Evolutionary conservation across 2,329 filamentous ascomycete species (phyloP), one percentile per base, ranked within the genome.

Genomic region (Lasiodiplodia sp.): DNA sequence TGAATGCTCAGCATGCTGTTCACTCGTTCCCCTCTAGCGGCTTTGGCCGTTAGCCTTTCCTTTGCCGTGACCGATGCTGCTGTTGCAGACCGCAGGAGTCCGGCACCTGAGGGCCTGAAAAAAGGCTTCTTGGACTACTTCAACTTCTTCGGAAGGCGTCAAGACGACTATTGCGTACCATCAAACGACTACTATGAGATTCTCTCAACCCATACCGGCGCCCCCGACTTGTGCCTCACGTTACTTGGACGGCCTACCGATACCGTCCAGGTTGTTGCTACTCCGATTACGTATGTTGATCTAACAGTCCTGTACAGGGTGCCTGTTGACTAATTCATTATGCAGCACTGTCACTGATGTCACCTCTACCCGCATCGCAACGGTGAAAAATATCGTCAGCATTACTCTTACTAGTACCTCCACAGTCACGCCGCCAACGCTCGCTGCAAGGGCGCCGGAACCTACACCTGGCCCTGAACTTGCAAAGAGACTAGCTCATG

Each of bases 1-100:
- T 70, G 75, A 73, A 73, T 76, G 73, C 75, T 78, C 75, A 71
- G 74, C 73, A 78, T 79, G 77, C 73, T 72, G 70, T 70, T 78
- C 72, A 70, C 69, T 75, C 75, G 66, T 73, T 77, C 74, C n/a
- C 69, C 75, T 8, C 53, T 66, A 28, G 67, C 73, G 75, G 76
- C 76, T 70, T 74, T 73, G 71, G 74, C 74, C 73, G 62, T 73
- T 34, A 23, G 77, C 47, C 73, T 79, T 70, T 78, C 74, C 2
- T 74, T 78, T 71, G 75, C 72, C 28, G 52, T 65, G 52, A 51
- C 60, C n/a, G 67, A 68, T 25, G 67, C 67, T 44, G 51, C 51
- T 34, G 58, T 68, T 23, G 52, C 55, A 53, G 40, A 65, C 51
- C 68, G 51, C 3, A 55, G 49, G 40, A 53, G 49, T 38, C 56